phyloP scores from a whole-genome alignment of 805 yeast species.

The Starmerella roubikii region DNA sequence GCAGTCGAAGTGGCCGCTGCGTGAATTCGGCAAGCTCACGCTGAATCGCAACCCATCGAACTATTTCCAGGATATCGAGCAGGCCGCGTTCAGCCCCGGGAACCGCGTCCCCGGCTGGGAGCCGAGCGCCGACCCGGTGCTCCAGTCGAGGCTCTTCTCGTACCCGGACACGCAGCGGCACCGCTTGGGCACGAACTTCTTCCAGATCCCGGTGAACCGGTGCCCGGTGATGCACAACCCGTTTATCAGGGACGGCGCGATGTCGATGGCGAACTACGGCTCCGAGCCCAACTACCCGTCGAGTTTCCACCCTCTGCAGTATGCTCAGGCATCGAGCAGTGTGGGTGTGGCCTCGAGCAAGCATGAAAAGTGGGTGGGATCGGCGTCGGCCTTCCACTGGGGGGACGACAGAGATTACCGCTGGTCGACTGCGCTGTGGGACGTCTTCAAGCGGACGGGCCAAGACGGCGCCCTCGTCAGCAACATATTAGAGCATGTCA shows the following conservation, averaged over 20 bases:
- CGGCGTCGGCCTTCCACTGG: slow-evolving; percentile 84
- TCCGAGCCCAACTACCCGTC: slow-evolving; percentile 40
- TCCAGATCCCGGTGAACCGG: slow-evolving; percentile 50
- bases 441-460: slow-evolving; percentile 65
- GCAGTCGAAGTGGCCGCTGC: slow-evolving; percentile 40
- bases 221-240: slow-evolving; percentile 40
- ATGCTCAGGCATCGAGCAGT: slow-evolving; percentile 17
- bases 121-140: slow-evolving; percentile 64
- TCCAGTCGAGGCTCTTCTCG: slow-evolving; percentile 63
- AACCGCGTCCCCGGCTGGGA: slow-evolving; percentile 65
- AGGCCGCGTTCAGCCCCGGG: slow-evolving; percentile 56
- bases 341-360: slow-evolving; percentile 24
- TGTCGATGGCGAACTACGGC: slow-evolving; percentile 38
- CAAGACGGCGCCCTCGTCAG: slow-evolving; percentile 76
- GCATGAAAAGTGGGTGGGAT: slow-evolving; percentile 71
- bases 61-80: slow-evolving; percentile 40
- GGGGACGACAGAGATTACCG: slow-evolving; percentile 55
- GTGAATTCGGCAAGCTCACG: slow-evolving; percentile 41
- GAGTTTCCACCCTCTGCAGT: slow-evolving; percentile 26
- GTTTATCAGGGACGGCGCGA: slow-evolving; percentile 50
- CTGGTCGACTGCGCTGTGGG: slow-evolving; percentile 68
- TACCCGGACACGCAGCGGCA: slow-evolving; percentile 67
- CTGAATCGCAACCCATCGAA: slow-evolving; percentile 44
- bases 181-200: slow-evolving; percentile 57
- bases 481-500: slow-evolving; percentile 64